Percentiles rank a stretch among this genome's conserved stretches.
Evolutionary conservation across 2,329 filamentous ascomycete genomes (phyloP).

Genomic region (Diplodia seriata): DNA sequence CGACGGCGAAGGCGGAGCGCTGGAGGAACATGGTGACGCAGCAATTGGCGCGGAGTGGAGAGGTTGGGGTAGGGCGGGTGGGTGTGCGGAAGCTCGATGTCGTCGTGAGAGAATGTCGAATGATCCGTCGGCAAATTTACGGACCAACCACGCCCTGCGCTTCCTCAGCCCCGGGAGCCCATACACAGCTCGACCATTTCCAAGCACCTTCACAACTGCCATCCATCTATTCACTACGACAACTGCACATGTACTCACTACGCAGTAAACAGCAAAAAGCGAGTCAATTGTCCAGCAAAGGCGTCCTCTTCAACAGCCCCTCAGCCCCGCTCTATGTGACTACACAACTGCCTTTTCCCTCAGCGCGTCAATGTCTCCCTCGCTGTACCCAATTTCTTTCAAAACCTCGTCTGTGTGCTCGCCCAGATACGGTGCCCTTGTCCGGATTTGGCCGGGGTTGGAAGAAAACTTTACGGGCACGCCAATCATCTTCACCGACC

Average conservation of each 20-base stretch:
- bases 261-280: background rate
- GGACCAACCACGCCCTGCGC: background rate
- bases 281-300: background rate
- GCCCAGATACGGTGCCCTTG: slow-evolving; percentile 41
- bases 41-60: slow-evolving; percentile 49
- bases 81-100: slow-evolving; percentile 26
- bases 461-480: slow-evolving; percentile 46
- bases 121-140: slow-evolving; percentile 20
- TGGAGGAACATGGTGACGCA: slow-evolving; percentile 55
- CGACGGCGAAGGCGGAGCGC: slow-evolving; percentile 57
- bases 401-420: slow-evolving; percentile 40
- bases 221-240: background rate
- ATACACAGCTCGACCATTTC: slow-evolving; percentile 26
- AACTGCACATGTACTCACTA: background rate
- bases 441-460: slow-evolving; percentile 39
- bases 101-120: slow-evolving; percentile 31
- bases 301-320: background rate
- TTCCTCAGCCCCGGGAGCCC: slow-evolving; percentile 19
- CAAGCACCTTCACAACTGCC: slow-evolving; percentile 12
- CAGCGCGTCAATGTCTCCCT: background rate
- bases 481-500: slow-evolving; percentile 26
- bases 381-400: slow-evolving; percentile 31
- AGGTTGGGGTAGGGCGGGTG: slow-evolving; percentile 39
- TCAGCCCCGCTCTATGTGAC: background rate
- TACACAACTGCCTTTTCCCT: slow-evolving; percentile 2